Percentiles rank a stretch among this genome's conserved stretches.
These are phyloP conservation scores for Hebeloma cylindrosporum DNA, from an alignment of 768 basidiomycete species.

Conservation along the genomic window DNA sequence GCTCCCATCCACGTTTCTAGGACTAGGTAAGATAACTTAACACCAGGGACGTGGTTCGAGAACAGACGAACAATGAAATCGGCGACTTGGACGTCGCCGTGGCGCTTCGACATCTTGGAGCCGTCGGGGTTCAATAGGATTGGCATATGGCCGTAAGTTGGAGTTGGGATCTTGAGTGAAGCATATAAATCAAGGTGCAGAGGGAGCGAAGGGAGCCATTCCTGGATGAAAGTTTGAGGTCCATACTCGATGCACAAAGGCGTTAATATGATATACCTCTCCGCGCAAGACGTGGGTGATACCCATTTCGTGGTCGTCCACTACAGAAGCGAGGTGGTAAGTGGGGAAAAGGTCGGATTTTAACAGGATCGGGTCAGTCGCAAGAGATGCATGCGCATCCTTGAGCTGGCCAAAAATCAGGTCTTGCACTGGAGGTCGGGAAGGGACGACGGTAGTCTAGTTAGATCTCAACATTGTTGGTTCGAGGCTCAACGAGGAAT, in stretches of 20 bases:
- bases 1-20: constrained; percentile 88
- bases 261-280: constrained; percentile 54
- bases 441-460: constrained; percentile 60
- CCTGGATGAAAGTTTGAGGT: constrained; percentile 42
- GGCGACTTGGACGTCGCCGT: constrained; percentile 83
- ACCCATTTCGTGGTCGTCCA: constrained; percentile 95
- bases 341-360: constrained; percentile 95
- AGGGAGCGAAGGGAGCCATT: constrained; percentile 94
- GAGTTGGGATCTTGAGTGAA: constrained; percentile 66
- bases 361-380: constrained; percentile 88
- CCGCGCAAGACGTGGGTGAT: constrained; percentile 95
- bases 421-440: constrained; percentile 53
- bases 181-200: constrained; percentile 90
- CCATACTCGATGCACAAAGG: not conserved
- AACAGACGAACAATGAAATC: constrained; percentile 79
- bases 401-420: constrained; percentile 74
- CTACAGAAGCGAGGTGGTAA: constrained; percentile 94
- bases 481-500: not conserved
- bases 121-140: constrained; percentile 89
- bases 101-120: constrained; percentile 92
- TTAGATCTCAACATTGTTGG: not conserved
- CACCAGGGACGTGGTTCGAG: constrained; percentile 23
- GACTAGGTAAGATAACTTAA: not conserved
- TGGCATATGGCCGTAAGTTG: constrained; percentile 89
- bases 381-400: constrained; percentile 75